Evolutionary conservation across 768 basidiomycete species (phyloP).

Genomic region (Suillus subaureus): DNA sequence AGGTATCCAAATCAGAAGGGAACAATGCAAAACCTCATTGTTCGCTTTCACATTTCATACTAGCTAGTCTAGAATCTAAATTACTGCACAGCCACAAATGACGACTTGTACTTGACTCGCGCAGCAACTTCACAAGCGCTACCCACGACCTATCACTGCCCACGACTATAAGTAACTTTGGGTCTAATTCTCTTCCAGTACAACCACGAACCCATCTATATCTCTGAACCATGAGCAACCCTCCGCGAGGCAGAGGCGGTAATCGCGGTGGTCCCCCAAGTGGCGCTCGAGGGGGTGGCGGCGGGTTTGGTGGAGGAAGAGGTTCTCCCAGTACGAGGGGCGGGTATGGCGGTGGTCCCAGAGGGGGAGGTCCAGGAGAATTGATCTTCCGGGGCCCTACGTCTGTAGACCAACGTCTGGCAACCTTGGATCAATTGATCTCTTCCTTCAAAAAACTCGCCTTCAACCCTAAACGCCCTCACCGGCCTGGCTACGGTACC

Average conservation of each 20-base stretch:
- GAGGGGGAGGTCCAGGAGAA: slow-evolving; percentile 28
- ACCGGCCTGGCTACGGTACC: slow-evolving; percentile 49
- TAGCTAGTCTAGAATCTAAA: too few relatives aligned
- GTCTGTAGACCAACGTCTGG: slow-evolving; percentile 37
- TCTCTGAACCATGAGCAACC: neutral
- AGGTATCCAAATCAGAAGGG: neutral
- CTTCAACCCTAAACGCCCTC: slow-evolving; percentile 40
- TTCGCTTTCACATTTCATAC: too few relatives aligned
- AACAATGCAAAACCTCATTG: neutral
- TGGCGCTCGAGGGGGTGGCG: slow-evolving; percentile 19
- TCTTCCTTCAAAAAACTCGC: slow-evolving; percentile 30
- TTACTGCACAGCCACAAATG: neutral
- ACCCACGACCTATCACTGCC: neutral
- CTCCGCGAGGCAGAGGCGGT: slow-evolving; percentile 19
- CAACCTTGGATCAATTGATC: slow-evolving; percentile 28
- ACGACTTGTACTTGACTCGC: neutral
- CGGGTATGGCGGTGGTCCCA: slow-evolving; percentile 28
- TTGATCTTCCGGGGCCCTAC: slow-evolving; percentile 32
- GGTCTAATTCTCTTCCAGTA: neutral
- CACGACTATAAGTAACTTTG: neutral
- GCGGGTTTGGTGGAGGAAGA: slow-evolving; percentile 20
- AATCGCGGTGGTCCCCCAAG: slow-evolving; percentile 15
- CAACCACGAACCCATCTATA: neutral
- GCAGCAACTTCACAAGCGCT: neutral
- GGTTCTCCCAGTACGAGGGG: slow-evolving; percentile 20